Percentiles rank a stretch among this genome's conserved stretches.
These are phyloP conservation scores for Hypoxylon sp. DNA, from an alignment of 2,329 filamentous ascomycete genomes.

Conservation along the genomic window DNA sequence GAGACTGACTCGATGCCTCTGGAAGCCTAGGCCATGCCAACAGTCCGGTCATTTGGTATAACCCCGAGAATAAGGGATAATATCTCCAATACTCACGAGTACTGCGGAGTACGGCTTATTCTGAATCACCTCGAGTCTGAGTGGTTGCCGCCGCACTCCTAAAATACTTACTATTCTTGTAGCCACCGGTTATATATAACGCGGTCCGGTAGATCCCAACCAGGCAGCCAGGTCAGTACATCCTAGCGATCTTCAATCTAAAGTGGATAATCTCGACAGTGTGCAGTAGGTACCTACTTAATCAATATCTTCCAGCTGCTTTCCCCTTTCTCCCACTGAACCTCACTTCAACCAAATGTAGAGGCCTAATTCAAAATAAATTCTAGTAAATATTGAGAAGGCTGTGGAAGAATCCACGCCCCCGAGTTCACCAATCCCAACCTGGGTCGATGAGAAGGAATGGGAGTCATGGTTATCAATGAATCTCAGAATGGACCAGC, in stretches of 20 bases:
- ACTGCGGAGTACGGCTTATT: constrained; percentile 7
- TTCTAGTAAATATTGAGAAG: neutral
- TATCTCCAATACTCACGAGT: neutral
- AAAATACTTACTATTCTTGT: constrained; percentile 3
- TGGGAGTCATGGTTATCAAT: neutral
- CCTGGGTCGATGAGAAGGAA: neutral
- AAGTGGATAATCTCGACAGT: constrained; percentile 10
- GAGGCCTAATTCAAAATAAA: neutral
- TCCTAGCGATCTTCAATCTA: constrained; percentile 12
- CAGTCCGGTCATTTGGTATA: constrained; percentile 3
- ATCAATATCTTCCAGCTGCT: constrained; percentile 2
- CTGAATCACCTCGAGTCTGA: constrained; percentile 10
- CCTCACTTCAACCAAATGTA: neutral
- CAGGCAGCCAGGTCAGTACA: constrained; percentile 10
- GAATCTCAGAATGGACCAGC: constrained; percentile 4
- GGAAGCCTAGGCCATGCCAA: neutral
- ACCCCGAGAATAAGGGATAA: neutral
- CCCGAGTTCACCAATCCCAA: neutral
- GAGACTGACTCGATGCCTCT: neutral
- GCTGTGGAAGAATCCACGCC: neutral
- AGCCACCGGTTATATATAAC: constrained; percentile 37
- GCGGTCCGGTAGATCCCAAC: constrained; percentile 25
- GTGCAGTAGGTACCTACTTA: neutral
- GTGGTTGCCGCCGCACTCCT: constrained; percentile 16
- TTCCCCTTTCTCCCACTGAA: neutral